Base-by-base conservation (phyloP, 306 rosid species). In the Alnus rubra region DNA sequence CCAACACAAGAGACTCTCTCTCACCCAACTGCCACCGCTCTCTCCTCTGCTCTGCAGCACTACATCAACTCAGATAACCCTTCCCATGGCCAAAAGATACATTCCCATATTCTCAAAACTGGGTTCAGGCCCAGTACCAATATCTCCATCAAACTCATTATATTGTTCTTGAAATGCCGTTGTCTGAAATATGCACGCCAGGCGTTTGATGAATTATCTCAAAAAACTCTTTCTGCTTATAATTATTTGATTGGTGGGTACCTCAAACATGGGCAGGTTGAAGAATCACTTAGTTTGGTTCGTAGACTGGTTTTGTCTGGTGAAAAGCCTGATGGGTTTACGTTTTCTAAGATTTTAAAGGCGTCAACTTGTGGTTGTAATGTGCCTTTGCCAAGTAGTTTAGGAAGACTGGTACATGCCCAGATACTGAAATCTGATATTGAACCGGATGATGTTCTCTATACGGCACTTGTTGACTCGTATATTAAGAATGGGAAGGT, bases 181-280 rank as follows among this genome's bases (percentile, higher is more conserved):
- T 90, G 77, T 16, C 67, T 91, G 73, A 84, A 63, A 56, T 92
- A 84, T 65, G 98, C 98, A 72, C 94, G 91, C 82, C 88, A 91
- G 37, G 39, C 87, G 92, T 95, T 95, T 67, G 98, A 91, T 59
- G 92, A 37, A 79, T 80, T 91, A 92, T 85, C 79, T 11, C 80
- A 74, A 16, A 79, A 48, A 82, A 89, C 91, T 33, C 89, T 92
- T 33, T 91, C 97, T 15, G 87, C 97, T 59, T 92, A 91, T 84
- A 92, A 95, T 69, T 95, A 92, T 58, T 74, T 95, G 88, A 90
- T 92, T 52, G 65, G 88, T 30, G 98, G 91, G 37, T 88, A 95
- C 49, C 68, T 92, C 51, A 95, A 88, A 78, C 86, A 80, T 28
- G 90, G 95, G 23, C 54, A 76, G 58, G 88, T 91, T 8, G 82